Evolutionary conservation across 768 basidiomycete genomes (phyloP).

Genomic region (Pholiota conissans): DNA sequence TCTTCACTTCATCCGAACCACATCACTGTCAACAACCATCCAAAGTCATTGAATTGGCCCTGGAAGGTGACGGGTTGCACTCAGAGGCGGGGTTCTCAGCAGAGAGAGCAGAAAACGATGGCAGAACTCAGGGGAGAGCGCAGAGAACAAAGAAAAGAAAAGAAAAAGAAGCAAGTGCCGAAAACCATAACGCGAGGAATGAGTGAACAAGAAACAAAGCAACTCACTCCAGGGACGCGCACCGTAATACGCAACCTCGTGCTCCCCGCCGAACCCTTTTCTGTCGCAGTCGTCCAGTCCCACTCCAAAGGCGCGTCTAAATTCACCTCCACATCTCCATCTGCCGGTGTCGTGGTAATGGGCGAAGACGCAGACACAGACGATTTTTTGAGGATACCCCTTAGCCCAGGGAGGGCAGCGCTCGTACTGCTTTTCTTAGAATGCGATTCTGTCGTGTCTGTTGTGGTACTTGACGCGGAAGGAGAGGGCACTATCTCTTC

Average conservation of each 20-base stretch:
- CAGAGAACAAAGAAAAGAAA: too few relatives aligned
- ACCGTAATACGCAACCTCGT: conserved; percentile 46
- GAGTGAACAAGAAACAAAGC: background rate
- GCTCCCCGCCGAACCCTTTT: conserved; percentile 20
- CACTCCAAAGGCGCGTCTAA: conserved; percentile 42
- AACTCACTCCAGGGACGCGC: conserved; percentile 54
- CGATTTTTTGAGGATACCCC: conserved; percentile 43
- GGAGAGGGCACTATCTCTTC: conserved; percentile 32
- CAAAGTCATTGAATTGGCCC: too few relatives aligned
- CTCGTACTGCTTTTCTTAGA: conserved; percentile 1
- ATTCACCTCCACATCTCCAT: conserved; percentile 1
- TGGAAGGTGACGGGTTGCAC: too few relatives aligned
- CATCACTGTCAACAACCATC: too few relatives aligned
- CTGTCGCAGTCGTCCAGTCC: conserved; percentile 50
- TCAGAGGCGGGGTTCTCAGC: too few relatives aligned
- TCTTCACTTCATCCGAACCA: too few relatives aligned
- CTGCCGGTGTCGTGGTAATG: background rate
- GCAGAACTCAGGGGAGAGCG: too few relatives aligned
- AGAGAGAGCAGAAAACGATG: too few relatives aligned
- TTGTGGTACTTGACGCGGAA: too few relatives aligned
- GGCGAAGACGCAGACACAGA: background rate
- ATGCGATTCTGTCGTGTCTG: too few relatives aligned
- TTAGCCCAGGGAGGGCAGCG: conserved; percentile 16
- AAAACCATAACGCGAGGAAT: background rate
- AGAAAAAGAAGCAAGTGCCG: background rate